Conservation (phyloP, 2,329 filamentous ascomycete species). For the Microcera coccophila region DNA sequence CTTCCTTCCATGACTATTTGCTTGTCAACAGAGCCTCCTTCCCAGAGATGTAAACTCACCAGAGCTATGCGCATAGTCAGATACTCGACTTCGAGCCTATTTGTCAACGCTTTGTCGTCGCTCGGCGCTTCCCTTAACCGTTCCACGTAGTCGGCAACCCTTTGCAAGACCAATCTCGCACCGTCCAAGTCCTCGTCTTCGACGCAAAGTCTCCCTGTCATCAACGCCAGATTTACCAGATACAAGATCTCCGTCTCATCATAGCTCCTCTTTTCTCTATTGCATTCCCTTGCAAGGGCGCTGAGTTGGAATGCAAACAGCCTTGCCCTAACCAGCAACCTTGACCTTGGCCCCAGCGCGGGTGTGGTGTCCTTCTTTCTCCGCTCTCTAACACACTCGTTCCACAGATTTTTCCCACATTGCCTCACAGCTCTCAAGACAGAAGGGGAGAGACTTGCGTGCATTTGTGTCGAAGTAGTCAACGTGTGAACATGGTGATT, state of each 20-base stretch:
- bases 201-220: conserved; percentile 52
- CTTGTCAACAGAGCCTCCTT: conserved; percentile 4
- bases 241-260: conserved; percentile 45
- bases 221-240: conserved; percentile 64
- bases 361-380: conserved; percentile 19
- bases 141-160: conserved; percentile 53
- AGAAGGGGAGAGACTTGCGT: conserved; percentile 1
- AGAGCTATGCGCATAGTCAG: conserved; percentile 62
- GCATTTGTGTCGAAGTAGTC: conserved; percentile 11
- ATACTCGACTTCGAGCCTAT: conserved; percentile 56
- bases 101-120: conserved; percentile 4
- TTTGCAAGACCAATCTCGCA: conserved; percentile 60
- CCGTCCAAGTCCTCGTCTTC: conserved; percentile 53
- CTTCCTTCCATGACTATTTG: conserved; percentile 67
- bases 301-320: conserved; percentile 66
- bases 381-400: conserved; percentile 55
- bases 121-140: conserved; percentile 11
- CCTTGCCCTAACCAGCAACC: conserved; percentile 39
- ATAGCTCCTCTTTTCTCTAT: conserved; percentile 22
- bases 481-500: conserved; percentile 24
- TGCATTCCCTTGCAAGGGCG: conserved; percentile 47
- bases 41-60: conserved; percentile 44
- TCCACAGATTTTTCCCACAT: conserved; percentile 62
- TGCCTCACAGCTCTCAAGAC: conserved; percentile 47
- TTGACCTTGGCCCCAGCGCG: conserved; percentile 20